Base-by-base conservation (phyloP, 2,329 filamentous ascomycete species). In the Rhytidhysteron rufulum region DNA sequence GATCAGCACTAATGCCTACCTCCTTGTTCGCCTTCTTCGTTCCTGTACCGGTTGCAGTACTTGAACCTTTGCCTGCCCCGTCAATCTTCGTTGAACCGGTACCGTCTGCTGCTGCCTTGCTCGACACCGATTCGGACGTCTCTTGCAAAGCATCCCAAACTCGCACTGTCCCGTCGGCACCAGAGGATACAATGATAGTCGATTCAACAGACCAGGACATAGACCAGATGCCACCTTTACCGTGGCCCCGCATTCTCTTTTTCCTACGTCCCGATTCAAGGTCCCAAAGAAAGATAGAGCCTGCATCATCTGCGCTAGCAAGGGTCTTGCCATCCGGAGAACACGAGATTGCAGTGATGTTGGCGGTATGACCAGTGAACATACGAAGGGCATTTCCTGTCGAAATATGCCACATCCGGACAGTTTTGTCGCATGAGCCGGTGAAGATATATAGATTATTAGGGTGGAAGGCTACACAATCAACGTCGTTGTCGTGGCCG, bases 391-490 rank as follows among this genome's bases (percentile, higher is more conserved):
- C 88, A 46, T 84, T 83, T 20, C 93, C 93, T 7, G 85, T 91
- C 9, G 82, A 78, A n/a, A 96, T 80, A 8, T 89, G 84, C 93
- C 93, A 98, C 91, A 98, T 97, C 21, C 93, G 84, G 24, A 97
- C 87, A 0, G 89, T 93, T 65, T 91, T 91, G 66, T 98, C 90
- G 50, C 86, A 86, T 10, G 88, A 94, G 3, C 86, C 89, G 0
- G 93, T 96, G 66, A 98, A 96, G 32, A 96, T 73, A 55, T 97
- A 98, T 5, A 86, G 81, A 15, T 88, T 88, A 60, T 98, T 98
- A 0, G 91, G 88, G 57, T 98, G 93, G 82, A 93, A 98, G 11
- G 86, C 77, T n/a, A 96, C 76, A 31, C 83, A 82, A 37, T 94
- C 94, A n/a, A 96, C 87, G 51, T 88, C 85, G 16, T 89, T 88